These are phyloP conservation scores for Nakazawaea molendinolei DNA, from an alignment of 805 yeast species.

Conservation along the genomic window DNA sequence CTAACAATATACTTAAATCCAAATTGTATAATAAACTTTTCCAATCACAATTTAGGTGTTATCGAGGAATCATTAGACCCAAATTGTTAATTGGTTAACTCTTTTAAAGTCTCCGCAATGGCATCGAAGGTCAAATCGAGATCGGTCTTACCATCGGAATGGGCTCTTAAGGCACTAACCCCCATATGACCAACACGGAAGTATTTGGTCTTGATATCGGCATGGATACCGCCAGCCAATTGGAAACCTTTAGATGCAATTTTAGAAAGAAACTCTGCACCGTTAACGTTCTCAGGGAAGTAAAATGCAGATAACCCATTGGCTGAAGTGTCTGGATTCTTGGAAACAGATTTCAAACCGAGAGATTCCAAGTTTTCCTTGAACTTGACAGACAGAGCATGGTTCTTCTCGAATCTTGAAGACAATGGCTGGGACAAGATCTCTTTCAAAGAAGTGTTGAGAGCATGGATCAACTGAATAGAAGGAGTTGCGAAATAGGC, in stretches of 20 bases:
- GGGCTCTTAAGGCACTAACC: slow-evolving; percentile 53
- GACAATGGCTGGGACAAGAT: slow-evolving; percentile 51
- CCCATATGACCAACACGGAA: slow-evolving; percentile 98
- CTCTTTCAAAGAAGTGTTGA: slow-evolving; percentile 69
- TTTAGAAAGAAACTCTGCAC: slow-evolving; percentile 54
- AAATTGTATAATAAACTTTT: neutral
- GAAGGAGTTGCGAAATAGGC: slow-evolving; percentile 98
- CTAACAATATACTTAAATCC: neutral
- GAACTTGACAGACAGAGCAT: slow-evolving; percentile 53
- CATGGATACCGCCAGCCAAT: slow-evolving; percentile 87
- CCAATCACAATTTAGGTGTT: neutral
- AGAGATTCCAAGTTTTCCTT: slow-evolving; percentile 49
- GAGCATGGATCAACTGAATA: slow-evolving; percentile 76
- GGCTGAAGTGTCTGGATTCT: slow-evolving; percentile 56
- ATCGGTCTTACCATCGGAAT: slow-evolving; percentile 36
- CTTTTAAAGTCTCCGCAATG: slow-evolving; percentile 35
- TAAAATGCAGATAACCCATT: slow-evolving; percentile 84
- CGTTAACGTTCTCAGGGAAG: slow-evolving; percentile 69
- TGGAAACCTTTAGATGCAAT: slow-evolving; percentile 62
- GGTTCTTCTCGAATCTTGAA: slow-evolving; percentile 58
- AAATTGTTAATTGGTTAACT: slow-evolving; percentile 27
- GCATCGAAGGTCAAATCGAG: slow-evolving; percentile 42
- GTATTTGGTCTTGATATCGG: slow-evolving; percentile 71
- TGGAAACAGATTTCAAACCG: slow-evolving; percentile 69
- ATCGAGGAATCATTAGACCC: slow-evolving; percentile 8